phyloP scores from a whole-genome alignment of 2,329 filamentous ascomycete species.

The Colletotrichum sojae region DNA sequence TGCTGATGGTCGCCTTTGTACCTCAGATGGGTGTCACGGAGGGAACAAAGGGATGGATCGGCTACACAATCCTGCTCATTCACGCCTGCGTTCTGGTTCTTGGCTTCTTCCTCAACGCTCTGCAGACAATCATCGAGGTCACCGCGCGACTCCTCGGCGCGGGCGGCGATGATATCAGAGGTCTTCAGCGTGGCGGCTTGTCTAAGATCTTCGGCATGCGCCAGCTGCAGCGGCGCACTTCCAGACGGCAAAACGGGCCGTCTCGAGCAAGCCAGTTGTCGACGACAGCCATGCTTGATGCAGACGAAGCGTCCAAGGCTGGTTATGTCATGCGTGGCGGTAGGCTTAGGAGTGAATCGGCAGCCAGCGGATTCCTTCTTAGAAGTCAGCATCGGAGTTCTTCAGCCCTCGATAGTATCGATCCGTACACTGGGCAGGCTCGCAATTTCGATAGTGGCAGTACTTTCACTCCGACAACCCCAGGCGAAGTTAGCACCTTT shows the following conservation, averaged over 20 bases:
- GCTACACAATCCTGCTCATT: conserved; percentile 89
- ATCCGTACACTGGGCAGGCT: conserved; percentile 58
- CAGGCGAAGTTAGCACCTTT: conserved; percentile 78
- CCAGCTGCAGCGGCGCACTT: conserved; percentile 82
- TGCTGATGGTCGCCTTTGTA: conserved; percentile 87
- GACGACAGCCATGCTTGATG: conserved; percentile 83
- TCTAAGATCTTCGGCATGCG: conserved; percentile 93
- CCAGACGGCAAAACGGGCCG: conserved; percentile 70
- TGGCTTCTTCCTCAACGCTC: conserved; percentile 91
- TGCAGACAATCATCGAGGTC: conserved; percentile 93
- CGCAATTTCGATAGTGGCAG: conserved; percentile 72
- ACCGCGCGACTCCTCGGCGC: conserved; percentile 85
- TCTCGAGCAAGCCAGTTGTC: conserved; percentile 87
- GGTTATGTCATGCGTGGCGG: conserved; percentile 69
- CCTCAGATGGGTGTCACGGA: conserved; percentile 85
- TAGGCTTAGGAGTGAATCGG: conserved; percentile 73
- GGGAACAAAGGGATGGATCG: conserved; percentile 91
- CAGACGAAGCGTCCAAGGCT: conserved; percentile 75
- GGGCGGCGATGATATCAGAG: conserved; percentile 79
- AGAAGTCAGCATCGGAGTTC: conserved; percentile 64
- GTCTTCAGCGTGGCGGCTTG: conserved; percentile 84
- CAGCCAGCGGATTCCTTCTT: conserved; percentile 66
- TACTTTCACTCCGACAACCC: conserved; percentile 80
- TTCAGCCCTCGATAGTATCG: conserved; percentile 68
- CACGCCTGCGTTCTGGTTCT: conserved; percentile 89